A percentile compares a stretch with the other conserved stretches of the same genome.
These are phyloP conservation scores for Globisporangium lucens DNA, from an alignment of 352 stramenopile species.

Conservation along the genomic window DNA sequence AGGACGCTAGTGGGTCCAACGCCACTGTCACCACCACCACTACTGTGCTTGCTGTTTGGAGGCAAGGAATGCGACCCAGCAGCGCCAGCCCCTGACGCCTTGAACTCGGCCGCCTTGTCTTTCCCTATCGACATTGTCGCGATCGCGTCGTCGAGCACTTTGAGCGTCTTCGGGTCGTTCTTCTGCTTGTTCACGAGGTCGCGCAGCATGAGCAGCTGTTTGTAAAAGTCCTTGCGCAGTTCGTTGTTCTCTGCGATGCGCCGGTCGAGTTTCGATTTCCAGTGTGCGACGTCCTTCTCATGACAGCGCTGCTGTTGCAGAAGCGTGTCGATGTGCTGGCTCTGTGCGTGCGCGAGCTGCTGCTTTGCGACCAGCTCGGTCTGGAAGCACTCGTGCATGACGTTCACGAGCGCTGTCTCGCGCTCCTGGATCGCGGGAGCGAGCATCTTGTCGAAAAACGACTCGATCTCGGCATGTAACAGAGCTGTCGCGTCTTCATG, in stretches of 20 bases:
- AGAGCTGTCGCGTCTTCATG: neutral
- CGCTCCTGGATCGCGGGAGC: conserved; percentile 48
- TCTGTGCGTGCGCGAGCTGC: conserved; percentile 15
- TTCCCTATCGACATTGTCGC: conserved; percentile 18
- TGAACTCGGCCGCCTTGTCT: conserved; percentile 17
- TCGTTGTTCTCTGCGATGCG: conserved; percentile 61
- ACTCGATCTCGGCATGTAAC: conserved; percentile 26
- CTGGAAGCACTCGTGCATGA: conserved; percentile 52
- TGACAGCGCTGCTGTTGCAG: conserved; percentile 12
- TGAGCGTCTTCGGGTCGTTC: conserved; percentile 44
- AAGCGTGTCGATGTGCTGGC: conserved; percentile 23
- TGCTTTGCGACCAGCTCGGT: conserved; percentile 37
- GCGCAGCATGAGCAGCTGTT: conserved; percentile 67
- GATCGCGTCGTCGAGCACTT: conserved; percentile 56
- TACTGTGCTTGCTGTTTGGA: neutral
- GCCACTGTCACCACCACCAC: neutral
- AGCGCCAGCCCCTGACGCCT: neutral
- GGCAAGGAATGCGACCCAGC: neutral
- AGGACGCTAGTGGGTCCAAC: conserved; percentile 18
- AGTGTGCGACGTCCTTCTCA: conserved; percentile 32
- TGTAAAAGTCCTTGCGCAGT: conserved; percentile 69
- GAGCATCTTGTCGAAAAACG: conserved; percentile 44
- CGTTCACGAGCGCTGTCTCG: conserved; percentile 53
- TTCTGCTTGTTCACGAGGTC: conserved; percentile 60
- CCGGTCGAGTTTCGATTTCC: conserved; percentile 59